A percentile compares a stretch with the other conserved stretches of the same genome.
These are phyloP conservation scores for Nemania sp. DNA, from an alignment of 2,329 filamentous ascomycete genomes.

Conservation along the genomic window DNA sequence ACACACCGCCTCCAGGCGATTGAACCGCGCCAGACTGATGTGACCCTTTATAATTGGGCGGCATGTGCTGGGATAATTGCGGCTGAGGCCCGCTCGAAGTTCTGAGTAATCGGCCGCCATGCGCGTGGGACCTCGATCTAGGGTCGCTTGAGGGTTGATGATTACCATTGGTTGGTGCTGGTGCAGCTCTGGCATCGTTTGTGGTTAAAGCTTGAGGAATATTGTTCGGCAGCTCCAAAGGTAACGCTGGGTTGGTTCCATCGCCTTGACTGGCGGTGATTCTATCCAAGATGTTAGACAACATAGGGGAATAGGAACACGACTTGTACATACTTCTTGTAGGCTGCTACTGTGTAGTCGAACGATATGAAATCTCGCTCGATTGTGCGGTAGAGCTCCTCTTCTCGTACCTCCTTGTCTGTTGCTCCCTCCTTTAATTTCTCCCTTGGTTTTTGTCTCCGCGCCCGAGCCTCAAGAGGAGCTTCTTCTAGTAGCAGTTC, in stretches of 20 bases:
- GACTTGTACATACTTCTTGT: slow-evolving; percentile 62
- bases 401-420: slow-evolving; percentile 89
- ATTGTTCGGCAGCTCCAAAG: slow-evolving; percentile 29
- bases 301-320: not conserved
- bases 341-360: slow-evolving; percentile 85
- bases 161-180: slow-evolving; percentile 35
- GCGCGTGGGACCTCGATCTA: slow-evolving; percentile 16
- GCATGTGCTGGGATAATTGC: slow-evolving; percentile 37
- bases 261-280: slow-evolving; percentile 42
- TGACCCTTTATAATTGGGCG: slow-evolving; percentile 54
- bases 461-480: slow-evolving; percentile 86
- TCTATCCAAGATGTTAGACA: slow-evolving; percentile 34
- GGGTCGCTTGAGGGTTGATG: slow-evolving; percentile 24
- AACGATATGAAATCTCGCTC: slow-evolving; percentile 93
- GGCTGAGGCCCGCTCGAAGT: slow-evolving; percentile 21
- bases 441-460: slow-evolving; percentile 91
- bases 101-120: slow-evolving; percentile 16
- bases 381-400: slow-evolving; percentile 92
- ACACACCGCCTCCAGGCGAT: slow-evolving; percentile 80
- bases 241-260: slow-evolving; percentile 17
- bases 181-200: slow-evolving; percentile 51
- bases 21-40: slow-evolving; percentile 63
- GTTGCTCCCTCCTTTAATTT: slow-evolving; percentile 92
- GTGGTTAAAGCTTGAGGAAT: slow-evolving; percentile 55
- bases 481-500: slow-evolving; percentile 93